phyloP scores from a whole-genome alignment of 352 stramenopile genomes.

The Proteromonas lacertae region DNA sequence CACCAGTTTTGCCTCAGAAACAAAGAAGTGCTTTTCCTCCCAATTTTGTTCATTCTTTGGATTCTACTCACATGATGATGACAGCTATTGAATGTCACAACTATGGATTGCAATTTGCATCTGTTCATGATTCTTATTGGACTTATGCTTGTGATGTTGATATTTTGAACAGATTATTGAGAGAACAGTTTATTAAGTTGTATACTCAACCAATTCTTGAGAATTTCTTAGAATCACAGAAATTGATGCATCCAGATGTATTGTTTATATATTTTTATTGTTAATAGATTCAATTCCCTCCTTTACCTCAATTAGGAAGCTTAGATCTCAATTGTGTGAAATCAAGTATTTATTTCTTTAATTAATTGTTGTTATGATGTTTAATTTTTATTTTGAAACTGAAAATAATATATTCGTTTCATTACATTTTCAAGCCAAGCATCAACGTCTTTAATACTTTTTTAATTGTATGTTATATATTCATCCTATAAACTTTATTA shows the following conservation, averaged over 20 bases:
- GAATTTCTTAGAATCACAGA: slow-evolving; percentile 50
- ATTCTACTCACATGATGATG: slow-evolving; percentile 97
- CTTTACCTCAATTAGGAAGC: slow-evolving; percentile 49
- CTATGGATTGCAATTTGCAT: slow-evolving; percentile 57
- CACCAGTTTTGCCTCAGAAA: slow-evolving; percentile 25
- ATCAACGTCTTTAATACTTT: too few relatives aligned
- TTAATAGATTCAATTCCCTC: slow-evolving; percentile 66
- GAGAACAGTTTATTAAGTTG: slow-evolving; percentile 78
- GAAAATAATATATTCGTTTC: too few relatives aligned
- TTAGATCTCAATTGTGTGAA: slow-evolving; percentile 70
- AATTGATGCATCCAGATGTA: slow-evolving; percentile 69
- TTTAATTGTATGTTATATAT: too few relatives aligned
- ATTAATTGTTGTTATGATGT: too few relatives aligned
- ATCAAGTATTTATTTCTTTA: slow-evolving; percentile 91
- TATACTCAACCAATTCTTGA: slow-evolving; percentile 82
- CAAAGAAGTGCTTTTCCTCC: slow-evolving; percentile 86
- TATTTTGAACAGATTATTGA: slow-evolving; percentile 51
- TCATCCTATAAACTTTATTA: too few relatives aligned
- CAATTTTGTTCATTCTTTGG: slow-evolving; percentile 96
- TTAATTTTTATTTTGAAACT: too few relatives aligned
- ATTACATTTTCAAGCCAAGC: too few relatives aligned
- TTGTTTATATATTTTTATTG: too few relatives aligned
- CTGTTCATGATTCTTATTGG: slow-evolving; percentile 98
- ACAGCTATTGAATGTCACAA: slow-evolving; percentile 73
- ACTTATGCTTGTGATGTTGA: slow-evolving; percentile 78